Conservation (phyloP, 2,329 filamentous ascomycete genomes). For the Botrytis fabae region DNA sequence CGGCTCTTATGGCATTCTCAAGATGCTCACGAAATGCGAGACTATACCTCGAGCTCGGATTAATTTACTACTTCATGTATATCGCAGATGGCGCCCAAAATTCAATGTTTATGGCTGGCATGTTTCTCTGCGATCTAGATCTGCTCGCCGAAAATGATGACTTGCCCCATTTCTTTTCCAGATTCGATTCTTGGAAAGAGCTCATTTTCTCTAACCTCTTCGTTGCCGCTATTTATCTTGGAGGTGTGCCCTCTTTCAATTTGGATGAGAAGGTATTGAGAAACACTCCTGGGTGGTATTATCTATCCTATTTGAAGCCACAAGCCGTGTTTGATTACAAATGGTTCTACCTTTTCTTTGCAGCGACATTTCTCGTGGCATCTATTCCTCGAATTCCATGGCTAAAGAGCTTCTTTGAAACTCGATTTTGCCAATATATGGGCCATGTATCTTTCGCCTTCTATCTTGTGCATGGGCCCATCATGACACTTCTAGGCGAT, state of each 20-base stretch:
- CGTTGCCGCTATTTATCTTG: conserved; percentile 54
- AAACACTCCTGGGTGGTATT: conserved; percentile 51
- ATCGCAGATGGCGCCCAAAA: conserved; percentile 65
- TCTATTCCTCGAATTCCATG: conserved; percentile 57
- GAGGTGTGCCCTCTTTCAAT: conserved; percentile 59
- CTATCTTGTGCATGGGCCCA: conserved; percentile 64
- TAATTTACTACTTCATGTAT: conserved; percentile 67
- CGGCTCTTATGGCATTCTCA: conserved; percentile 53
- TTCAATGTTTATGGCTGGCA: conserved; percentile 60
- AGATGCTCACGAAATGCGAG: conserved; percentile 55
- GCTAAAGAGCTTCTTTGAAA: conserved; percentile 60
- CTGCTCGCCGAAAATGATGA: conserved; percentile 51
- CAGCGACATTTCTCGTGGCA: conserved; percentile 56
- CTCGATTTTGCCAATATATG: conserved; percentile 59
- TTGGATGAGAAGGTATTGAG: conserved; percentile 51
- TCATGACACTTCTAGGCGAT: conserved; percentile 52
- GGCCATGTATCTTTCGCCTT: conserved; percentile 62
- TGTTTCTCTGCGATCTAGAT: conserved; percentile 63
- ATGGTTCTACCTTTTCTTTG: conserved; percentile 68
- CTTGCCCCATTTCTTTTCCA: conserved; percentile 51
- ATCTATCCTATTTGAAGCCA: conserved; percentile 55
- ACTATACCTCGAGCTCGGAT: conserved; percentile 51
- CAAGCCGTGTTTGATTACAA: conserved; percentile 66
- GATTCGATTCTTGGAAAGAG: conserved; percentile 50
- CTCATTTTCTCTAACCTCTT: conserved; percentile 56